Evolutionary conservation across 148 eudicot species (phyloP), one percentile per base, ranked within the genome.

Genomic region (Polygonum aviculare): DNA sequence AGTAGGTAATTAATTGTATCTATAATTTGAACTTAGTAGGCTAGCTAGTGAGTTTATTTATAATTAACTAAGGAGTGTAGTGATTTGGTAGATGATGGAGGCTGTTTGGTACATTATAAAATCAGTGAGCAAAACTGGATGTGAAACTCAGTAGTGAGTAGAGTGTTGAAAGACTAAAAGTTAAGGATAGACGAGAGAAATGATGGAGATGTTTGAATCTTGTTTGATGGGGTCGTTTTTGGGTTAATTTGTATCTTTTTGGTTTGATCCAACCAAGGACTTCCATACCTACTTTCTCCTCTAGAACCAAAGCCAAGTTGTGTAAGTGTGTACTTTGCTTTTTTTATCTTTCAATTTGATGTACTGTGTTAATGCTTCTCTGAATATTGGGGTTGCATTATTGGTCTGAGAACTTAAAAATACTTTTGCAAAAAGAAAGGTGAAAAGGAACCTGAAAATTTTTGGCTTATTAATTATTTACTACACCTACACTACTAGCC

Each of bases 261-360:
- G 97, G 97, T 93, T 90, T 51, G 95, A 93, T 48, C 97, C 97
- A 41, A 88, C 94, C 11, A 86, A 86, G 72, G 97, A 82, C 26
- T 92, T 88, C 69, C 97, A 92, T 72, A 72, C 90, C 0, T 93
- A 93, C 70, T 87, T 93, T 18, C 41, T 93, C 77, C 81, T 82
- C 38, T 93, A 95, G 97, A 90, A 84, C 70, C 91, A 84, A 59
- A 89, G 84, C 70, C 91, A 86, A 82, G 95, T 93, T 72, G 90
- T 93, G 97, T 93, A 89, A 85, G 97, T 60, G 0, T 54, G 4
- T 4, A 44, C 18, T n/a, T n/a, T n/a, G n/a, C n/a, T n/a, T n/a
- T n/a, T n/a, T n/a, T n/a, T n/a, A 31, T 65, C 21, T 62, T 62
- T 7, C 12, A 48, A 48, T 48, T 48, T 48, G 50, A 10, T 48